A percentile compares a stretch with the other conserved stretches of the same genome.
Conservation (phyloP, 2,329 filamentous ascomycete species). For the Orbilia javanica region DNA sequence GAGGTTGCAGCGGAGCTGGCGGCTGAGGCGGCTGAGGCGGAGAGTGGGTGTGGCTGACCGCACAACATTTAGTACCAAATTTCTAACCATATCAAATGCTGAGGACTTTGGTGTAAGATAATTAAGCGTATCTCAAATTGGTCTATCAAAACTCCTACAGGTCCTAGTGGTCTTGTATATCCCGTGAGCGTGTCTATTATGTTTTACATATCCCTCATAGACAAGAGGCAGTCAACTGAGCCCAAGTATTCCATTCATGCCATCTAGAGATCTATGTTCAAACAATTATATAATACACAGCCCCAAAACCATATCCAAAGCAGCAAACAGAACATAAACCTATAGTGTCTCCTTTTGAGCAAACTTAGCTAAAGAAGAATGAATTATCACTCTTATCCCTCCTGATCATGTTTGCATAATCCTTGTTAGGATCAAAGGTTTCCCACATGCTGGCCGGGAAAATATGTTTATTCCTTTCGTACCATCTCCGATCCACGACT, state of each 20-base stretch:
- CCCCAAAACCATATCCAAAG: not conserved
- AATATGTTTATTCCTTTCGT: conserved; percentile 97
- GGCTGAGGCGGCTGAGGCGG: conserved; percentile 33
- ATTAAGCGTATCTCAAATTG: not conserved
- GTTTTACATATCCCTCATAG: too few species aligned
- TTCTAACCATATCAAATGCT: not conserved
- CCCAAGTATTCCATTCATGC: too few species aligned
- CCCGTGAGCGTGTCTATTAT: too few species aligned
- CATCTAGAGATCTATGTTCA: not conserved
- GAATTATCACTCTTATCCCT: conserved; percentile 90
- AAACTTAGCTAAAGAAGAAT: conserved; percentile 80
- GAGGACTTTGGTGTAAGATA: not conserved
- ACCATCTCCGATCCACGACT: conserved; percentile 96
- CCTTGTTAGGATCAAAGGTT: conserved; percentile 89
- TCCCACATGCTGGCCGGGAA: conserved; percentile 97
- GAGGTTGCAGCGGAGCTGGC: conserved; percentile 19
- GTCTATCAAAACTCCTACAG: not conserved
- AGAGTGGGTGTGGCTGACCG: conserved; percentile 51
- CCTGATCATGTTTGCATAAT: conserved; percentile 81
- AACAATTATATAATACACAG: not conserved
- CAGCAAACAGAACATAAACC: not conserved
- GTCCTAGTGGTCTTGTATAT: too few species aligned
- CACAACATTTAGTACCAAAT: not conserved
- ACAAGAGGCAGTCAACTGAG: not conserved
- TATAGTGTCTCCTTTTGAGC: not conserved